These are phyloP conservation scores for Annulohypoxylon nitens DNA, from an alignment of 495 filamentous ascomycete genomes.

Conservation along the genomic window DNA sequence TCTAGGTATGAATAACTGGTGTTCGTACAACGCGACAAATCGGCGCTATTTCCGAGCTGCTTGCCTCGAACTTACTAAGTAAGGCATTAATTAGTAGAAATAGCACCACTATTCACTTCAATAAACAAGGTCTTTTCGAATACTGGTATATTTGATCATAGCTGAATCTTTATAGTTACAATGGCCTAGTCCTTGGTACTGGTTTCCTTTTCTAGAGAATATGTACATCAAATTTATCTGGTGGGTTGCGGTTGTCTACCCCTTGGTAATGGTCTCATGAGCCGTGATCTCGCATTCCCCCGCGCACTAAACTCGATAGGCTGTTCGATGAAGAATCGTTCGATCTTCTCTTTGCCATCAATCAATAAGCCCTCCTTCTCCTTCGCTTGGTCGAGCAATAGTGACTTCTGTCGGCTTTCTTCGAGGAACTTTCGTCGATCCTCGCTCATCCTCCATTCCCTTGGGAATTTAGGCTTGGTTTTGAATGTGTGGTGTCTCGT, in stretches of 20 bases:
- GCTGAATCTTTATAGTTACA: conserved; percentile 23
- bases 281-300: conserved; percentile 50
- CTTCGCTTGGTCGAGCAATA: conserved; percentile 62
- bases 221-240: conserved; percentile 17
- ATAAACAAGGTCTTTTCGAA: neutral
- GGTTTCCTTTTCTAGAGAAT: conserved; percentile 7
- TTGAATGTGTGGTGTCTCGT: conserved; percentile 86
- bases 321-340: conserved; percentile 53
- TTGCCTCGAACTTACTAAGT: no score
- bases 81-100: no score
- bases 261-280: neutral
- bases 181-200: no score
- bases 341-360: conserved; percentile 67
- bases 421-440: conserved; percentile 74
- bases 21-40: no score
- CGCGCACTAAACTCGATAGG: conserved; percentile 32
- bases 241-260: conserved; percentile 4
- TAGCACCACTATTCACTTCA: no score
- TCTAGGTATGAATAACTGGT: no score
- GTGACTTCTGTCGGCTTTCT: conserved; percentile 65
- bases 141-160: neutral
- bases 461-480: conserved; percentile 77
- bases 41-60: no score
- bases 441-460: conserved; percentile 81
- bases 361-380: conserved; percentile 63